Evolutionary conservation across 2,329 filamentous ascomycete species (phyloP), one percentile per base, ranked within the genome.

Genomic region (Hymenoscyphus salicellus): DNA sequence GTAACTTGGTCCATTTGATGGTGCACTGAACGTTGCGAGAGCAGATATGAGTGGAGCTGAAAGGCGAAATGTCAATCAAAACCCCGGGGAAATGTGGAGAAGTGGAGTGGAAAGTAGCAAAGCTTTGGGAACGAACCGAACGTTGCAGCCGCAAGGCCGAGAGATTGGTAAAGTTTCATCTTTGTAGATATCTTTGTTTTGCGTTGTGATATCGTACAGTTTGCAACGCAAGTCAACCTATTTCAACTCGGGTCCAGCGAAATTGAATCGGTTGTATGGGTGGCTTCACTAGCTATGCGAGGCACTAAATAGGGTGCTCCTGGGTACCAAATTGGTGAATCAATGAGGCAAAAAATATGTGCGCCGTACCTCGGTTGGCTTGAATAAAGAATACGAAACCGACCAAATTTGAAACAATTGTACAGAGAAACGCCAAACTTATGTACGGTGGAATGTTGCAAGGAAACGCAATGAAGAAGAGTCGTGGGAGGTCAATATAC

Each of bases 21-120:
- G 28, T 23, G 49, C 6, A 3, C 67, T 65, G 63, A 66, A 74
- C n/a, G 69, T 68, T 57, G 65, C 66, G 32, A 72, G 64, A 3
- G 70, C 58, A 11, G 62, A 55, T 17, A 55, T 52, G 32, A 65
- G 58, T 10, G 69, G 60, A n/a, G 62, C 70, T 55, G 23, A 14
- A 23, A 55, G 52, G 46, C 30, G 32, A 3, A 20, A 32, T 32
- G 30, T 36, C 16, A 49, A 46, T 55, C 11, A 26, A 52, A 52
- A 26, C 14, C 20, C 6, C 20, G 46, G 20, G 46, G 49, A 26
- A 61, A 55, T 38, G 33, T 10, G 32, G 46, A n/a, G 60, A 10
- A 41, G 3, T 49, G 10, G 6, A 60, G 14, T 60, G 32, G 7
- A 41, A 20, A n/a, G 6, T 3, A 28, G 23, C n/a, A 26, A 52